Base-by-base conservation (phyloP, 768 basidiomycete genomes). In the Jaapia argillacea region DNA sequence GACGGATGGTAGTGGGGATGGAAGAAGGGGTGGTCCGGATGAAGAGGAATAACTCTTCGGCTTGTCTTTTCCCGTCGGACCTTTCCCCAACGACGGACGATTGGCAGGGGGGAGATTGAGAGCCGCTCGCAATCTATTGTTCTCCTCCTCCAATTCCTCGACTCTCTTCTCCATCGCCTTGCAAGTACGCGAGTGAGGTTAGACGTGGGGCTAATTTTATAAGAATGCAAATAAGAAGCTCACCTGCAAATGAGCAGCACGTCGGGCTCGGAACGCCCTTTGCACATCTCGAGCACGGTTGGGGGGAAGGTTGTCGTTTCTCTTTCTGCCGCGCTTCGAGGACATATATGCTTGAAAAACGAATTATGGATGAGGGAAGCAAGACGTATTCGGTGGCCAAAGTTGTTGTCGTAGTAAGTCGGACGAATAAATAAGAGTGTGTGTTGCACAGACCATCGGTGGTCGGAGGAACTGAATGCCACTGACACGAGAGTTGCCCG, bases 261-360 rank as follows among this genome's bases (percentile, higher is more conserved):
- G 77, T 51, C 90, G 70, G 25, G 89, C 90, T 49, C 89, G 75
- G 67, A 92, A 93, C 6, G 88, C 89, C 56, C 89, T 67, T 58
- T 93, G 89, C 14, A 91, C 86, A 55, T 92, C 90, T 45, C 90
- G 69, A 23, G 89, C 88, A 49, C 88, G 77, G 54, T 84, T 84
- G 3, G 82, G 82, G 46, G 84, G 82, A 37, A 85, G 74, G 54
- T 75, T 81, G 61, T 85, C 81, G 61, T 85, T 83, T 58, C 86
- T 70, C 56, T 89, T 89, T 55, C 87, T 76, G 48, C 87, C 88
- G 55, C 87, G 80, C 66, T 88, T 90, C 49, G 85, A 87, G 54
- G 85, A 87, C 83, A 85, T 87, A 44, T 45, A 40, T 36, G 47
- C 24, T 33, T 48, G 42, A 45, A 45, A 42, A 24, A 42, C 41